A percentile compares a stretch with the other conserved stretches of the same genome.
phyloP scores from a whole-genome alignment of 2,329 filamentous ascomycete genomes.

The Pseudomassariella vexata region DNA sequence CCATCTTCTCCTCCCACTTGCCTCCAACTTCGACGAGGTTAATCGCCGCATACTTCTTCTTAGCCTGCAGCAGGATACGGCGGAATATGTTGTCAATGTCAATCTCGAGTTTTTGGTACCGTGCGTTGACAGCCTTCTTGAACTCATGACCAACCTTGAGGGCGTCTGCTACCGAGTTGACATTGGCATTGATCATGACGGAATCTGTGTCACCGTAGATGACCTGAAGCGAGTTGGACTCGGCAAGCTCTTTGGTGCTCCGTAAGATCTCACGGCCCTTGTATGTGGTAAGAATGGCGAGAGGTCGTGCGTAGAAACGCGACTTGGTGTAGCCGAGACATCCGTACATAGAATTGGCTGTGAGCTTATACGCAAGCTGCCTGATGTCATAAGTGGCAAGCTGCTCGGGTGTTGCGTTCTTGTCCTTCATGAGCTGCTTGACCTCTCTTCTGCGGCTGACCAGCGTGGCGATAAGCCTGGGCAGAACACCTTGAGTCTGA shows the following conservation, averaged over 20 bases:
- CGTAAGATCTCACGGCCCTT: conserved; percentile 96
- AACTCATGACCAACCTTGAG: conserved; percentile 90
- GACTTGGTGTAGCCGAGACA: conserved; percentile 96
- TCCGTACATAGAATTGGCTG: conserved; percentile 99
- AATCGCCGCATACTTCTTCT: conserved; percentile 99
- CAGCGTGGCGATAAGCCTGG: conserved; percentile 84
- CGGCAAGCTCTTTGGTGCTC: conserved; percentile 92
- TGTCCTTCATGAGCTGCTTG: conserved; percentile 95
- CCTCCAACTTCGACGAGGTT: conserved; percentile 86
- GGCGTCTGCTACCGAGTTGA: conserved; percentile 85
- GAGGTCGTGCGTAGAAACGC: conserved; percentile 90
- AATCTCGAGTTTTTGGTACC: conserved; percentile 88
- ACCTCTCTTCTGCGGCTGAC: conserved; percentile 86
- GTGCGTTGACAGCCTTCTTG: conserved; percentile 90
- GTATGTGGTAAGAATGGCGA: conserved; percentile 92
- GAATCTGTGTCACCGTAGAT: conserved; percentile 99
- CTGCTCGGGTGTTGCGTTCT: conserved; percentile 76
- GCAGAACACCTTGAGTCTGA: conserved; percentile 78
- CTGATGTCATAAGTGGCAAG: conserved; percentile 97
- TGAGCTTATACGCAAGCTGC: conserved; percentile 92
- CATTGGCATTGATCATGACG: conserved; percentile 99
- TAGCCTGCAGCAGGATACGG: conserved; percentile 86
- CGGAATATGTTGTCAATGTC: conserved; percentile 98
- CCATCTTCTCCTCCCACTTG: conserved; percentile 88
- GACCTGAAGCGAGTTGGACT: conserved; percentile 84